Base-by-base conservation (phyloP, 805 yeast species). In the Starmerella floris region DNA sequence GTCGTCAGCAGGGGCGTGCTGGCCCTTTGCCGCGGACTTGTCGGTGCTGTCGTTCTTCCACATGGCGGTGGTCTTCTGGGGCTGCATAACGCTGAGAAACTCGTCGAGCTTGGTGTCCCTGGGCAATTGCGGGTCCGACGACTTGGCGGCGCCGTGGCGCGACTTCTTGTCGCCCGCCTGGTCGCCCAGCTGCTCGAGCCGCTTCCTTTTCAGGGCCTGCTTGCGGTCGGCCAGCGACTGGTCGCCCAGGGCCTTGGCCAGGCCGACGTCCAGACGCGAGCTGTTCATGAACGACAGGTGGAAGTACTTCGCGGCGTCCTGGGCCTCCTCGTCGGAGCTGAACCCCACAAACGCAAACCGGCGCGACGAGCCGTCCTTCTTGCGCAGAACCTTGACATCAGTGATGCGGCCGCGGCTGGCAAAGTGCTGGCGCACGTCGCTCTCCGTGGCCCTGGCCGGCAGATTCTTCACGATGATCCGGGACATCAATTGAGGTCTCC, bases 301-400 rank as follows among this genome's bases (percentile, higher is more conserved):
- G 61, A 80, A 87, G 60, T 72, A 84, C 37, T 64, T 68, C 5
- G 77, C 88, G 0, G 95, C 95, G 35, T 67, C 71, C 39, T 69
- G 73, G 1, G 98, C 97, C 54, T 82, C 94, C 11, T 63, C 69
- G 17, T 63, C 67, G n/a, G 76, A 67, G 54, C 76, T 78, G 61
- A 73, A 91, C 1, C 98, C 98, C 40, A 91, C 67, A 55, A 91
- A 91, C 5, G 95, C 97, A 67, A 91, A 91, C 53, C 93, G 69
- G 62, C 98, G 74, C 9, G 94, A 81, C 55, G 79, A 80, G 22
- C 98, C 98, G 51, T 74, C 75, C 52, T 79, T 69, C 51, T 79
- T 83, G 54, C 73, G 79, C 72, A 85, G 73, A 30, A 91, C 67
- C 60, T 82, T 84, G 30, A 83, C 87, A 70, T 91, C 98, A 0